phyloP scores from a whole-genome alignment of 768 basidiomycete species.

The Tricholoma terreum region DNA sequence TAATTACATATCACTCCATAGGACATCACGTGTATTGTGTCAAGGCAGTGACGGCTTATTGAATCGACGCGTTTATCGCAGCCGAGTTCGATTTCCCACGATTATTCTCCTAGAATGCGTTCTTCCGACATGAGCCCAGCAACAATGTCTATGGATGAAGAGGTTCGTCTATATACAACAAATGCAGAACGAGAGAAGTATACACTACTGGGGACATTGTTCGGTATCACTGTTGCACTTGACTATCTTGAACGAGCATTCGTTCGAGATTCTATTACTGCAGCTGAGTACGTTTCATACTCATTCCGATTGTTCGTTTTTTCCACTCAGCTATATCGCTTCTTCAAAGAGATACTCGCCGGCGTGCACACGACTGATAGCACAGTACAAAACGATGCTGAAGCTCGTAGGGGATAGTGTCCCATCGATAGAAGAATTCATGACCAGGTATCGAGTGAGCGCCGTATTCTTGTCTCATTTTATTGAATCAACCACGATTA shows the following conservation, averaged over 20 bases:
- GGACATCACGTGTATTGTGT: too few relatives aligned
- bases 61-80: too few relatives aligned
- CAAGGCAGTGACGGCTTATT: too few relatives aligned
- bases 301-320: not conserved
- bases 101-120: not conserved
- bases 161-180: slow-evolving; percentile 82
- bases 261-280: slow-evolving; percentile 87
- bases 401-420: slow-evolving; percentile 93
- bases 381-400: slow-evolving; percentile 96
- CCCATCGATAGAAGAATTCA: slow-evolving; percentile 83
- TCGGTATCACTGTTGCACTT: slow-evolving; percentile 85
- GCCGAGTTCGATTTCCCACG: not conserved
- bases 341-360: slow-evolving; percentile 83
- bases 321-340: slow-evolving; percentile 29
- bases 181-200: slow-evolving; percentile 89
- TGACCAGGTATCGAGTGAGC: slow-evolving; percentile 80
- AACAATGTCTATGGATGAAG: slow-evolving; percentile 73
- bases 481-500: not conserved
- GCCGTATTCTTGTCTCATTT: not conserved
- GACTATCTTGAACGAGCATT: slow-evolving; percentile 97
- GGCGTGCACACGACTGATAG: slow-evolving; percentile 89
- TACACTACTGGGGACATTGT: slow-evolving; percentile 85
- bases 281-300: slow-evolving; percentile 71
- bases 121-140: slow-evolving; percentile 6
- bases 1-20: too few relatives aligned